Base-by-base conservation (phyloP, 1,139 yeast genomes). In the Yamadazyma aaseri region DNA sequence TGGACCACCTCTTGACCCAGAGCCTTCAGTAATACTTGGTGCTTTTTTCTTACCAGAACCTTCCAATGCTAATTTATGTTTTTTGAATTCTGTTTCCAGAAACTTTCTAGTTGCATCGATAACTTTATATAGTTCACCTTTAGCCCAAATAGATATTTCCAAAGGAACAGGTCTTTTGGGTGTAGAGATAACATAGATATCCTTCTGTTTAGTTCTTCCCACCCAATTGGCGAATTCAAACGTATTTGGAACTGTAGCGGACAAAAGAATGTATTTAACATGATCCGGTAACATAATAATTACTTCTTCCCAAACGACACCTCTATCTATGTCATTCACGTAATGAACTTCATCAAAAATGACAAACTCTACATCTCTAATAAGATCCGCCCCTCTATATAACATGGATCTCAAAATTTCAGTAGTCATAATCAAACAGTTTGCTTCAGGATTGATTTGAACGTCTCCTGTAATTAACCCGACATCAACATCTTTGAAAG, bases 281-380 rank as follows among this genome's bases (percentile, higher is more conserved):
- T 90, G 95, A 45, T 90, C 97, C 1, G 99, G 99, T 29, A 92
- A 69, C 87, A 92, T 81, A 46, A 92, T 92, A 41, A 92, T 92
- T 6, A 94, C 96, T 58, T 92, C 99, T 62, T 92, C 99, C 99
- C 99, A 92, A 5, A 92, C 99, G 21, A 92, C 98, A 54, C 99
- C 99, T 58, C 99, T 77, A 52, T 89, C 96, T 39, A 86, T 85
- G 63, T 92, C 99, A 53, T 92, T 89, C 52, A 92, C 96, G 55
- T 92, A 92, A 61, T 92, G 99, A 3, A 92, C 97, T 59, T 92
- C 99, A 62, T 92, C 99, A 54, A 92, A 92, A 29, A 92, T 86
- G 16, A 92, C 97, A 73, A 92, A 92, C 43, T 92, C 97, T 17
- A 94, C 97, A 61, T 92, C 99, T 57, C 98, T 75, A 55, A 92